Conservation (phyloP, 306 rosid species). For the Prunus mume region DNA sequence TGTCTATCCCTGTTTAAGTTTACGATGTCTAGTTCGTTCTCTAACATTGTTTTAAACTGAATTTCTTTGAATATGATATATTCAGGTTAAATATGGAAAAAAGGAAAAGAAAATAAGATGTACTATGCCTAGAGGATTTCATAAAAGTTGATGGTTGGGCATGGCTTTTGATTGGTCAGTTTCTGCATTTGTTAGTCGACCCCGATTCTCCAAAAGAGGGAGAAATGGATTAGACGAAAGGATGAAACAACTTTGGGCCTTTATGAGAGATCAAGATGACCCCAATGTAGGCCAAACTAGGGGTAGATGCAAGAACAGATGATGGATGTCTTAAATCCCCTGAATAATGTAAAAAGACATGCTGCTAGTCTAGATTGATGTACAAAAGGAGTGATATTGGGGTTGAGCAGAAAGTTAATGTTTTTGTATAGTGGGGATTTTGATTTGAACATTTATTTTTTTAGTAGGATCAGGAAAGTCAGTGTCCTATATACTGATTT, state of each 20-base stretch:
- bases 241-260: not conserved
- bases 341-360: not conserved
- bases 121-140: not conserved
- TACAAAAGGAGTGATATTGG: not conserved
- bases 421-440: not conserved
- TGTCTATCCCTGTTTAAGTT: not conserved
- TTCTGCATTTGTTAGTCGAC: not conserved
- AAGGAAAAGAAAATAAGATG: not conserved
- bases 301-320: not conserved
- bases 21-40: not conserved
- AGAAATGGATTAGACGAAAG: too few relatives aligned
- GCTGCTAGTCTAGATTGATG: not conserved
- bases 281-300: not conserved
- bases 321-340: not conserved
- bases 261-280: not conserved
- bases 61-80: not conserved
- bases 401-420: not conserved
- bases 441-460: not conserved
- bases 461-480: not conserved
- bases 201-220: not conserved
- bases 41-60: not conserved
- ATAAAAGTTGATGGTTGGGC: not conserved
- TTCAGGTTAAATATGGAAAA: not conserved
- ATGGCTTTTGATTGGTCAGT: not conserved
- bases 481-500: not conserved